Percentiles rank a stretch among this genome's conserved stretches.
phyloP scores from a whole-genome alignment of 2,329 filamentous ascomycete genomes.

The Ambrosiella xylebori region DNA sequence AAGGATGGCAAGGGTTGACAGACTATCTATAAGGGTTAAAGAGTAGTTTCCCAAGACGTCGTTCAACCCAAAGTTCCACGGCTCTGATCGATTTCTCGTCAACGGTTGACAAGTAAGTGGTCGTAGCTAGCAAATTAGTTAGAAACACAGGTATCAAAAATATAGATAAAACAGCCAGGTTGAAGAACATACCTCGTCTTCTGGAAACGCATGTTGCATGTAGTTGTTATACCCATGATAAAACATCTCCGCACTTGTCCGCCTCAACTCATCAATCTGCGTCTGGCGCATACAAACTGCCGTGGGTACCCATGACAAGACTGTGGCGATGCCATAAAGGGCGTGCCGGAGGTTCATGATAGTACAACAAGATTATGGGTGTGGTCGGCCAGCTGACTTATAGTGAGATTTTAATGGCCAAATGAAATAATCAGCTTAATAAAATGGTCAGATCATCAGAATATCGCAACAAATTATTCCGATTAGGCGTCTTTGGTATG shows the following conservation, averaged over 20 bases:
- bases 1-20: conserved; percentile 84
- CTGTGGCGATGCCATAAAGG: neutral
- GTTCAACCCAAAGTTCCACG: conserved; percentile 70
- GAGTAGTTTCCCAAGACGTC: conserved; percentile 96
- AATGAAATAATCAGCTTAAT: no score
- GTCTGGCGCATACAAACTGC: conserved; percentile 35
- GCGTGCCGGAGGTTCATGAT: neutral
- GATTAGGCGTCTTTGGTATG: no score
- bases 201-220: conserved; percentile 82
- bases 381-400: no score
- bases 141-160: neutral
- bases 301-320: conserved; percentile 25
- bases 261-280: conserved; percentile 37
- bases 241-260: conserved; percentile 62
- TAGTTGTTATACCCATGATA: conserved; percentile 96
- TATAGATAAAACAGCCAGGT: neutral
- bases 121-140: conserved; percentile 40
- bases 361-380: no score
- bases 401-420: no score
- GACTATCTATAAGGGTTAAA: conserved; percentile 81
- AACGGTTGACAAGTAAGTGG: conserved; percentile 73
- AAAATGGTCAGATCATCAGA: no score
- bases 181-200: conserved; percentile 52
- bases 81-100: conserved; percentile 65
- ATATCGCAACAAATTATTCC: no score